A percentile compares a stretch with the other conserved stretches of the same genome.
These are phyloP conservation scores for Hyaloscypha variabilis DNA, from an alignment of 495 filamentous ascomycete genomes.

Conservation along the genomic window DNA sequence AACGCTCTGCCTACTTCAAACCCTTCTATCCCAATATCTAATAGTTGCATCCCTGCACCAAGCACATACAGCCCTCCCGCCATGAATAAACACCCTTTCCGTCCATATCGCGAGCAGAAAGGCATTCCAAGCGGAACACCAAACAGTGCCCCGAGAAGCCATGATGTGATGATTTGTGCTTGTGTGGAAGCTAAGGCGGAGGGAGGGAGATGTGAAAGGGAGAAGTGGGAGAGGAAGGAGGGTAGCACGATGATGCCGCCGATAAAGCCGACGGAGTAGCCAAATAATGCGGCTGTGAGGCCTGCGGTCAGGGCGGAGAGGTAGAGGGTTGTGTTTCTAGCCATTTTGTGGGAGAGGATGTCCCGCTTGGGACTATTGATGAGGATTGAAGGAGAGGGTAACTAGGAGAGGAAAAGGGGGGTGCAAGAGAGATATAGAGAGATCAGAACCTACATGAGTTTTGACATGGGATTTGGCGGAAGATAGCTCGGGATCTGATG, in stretches of 20 bases:
- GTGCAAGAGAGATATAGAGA: background rate
- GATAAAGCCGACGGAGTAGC: slow-evolving; percentile 19
- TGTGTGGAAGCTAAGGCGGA: slow-evolving; percentile 12
- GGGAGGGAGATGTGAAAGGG: background rate
- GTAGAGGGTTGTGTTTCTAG: slow-evolving; percentile 2
- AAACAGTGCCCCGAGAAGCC: slow-evolving; percentile 15
- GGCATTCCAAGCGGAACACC: slow-evolving; percentile 18
- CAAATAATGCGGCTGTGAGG: slow-evolving; percentile 18
- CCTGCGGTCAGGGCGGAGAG: slow-evolving; percentile 8
- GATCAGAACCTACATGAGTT: background rate
- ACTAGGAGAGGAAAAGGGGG: background rate
- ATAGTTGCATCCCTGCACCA: slow-evolving; percentile 6
- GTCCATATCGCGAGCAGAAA: slow-evolving; percentile 5
- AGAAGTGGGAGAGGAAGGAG: slow-evolving; percentile 13
- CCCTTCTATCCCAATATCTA: background rate
- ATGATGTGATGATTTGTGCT: slow-evolving; percentile 11
- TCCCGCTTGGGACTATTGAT: background rate
- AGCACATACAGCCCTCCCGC: slow-evolving; percentile 2
- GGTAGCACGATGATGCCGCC: slow-evolving; percentile 18
- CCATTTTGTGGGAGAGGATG: background rate
- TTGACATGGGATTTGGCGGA: background rate
- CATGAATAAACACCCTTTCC: slow-evolving; percentile 9
- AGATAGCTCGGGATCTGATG: background rate
- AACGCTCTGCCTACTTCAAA: slow-evolving; percentile 10
- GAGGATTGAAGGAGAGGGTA: background rate